These are phyloP conservation scores for Triangularia setosa DNA, from an alignment of 2,329 filamentous ascomycete species.

Conservation along the genomic window DNA sequence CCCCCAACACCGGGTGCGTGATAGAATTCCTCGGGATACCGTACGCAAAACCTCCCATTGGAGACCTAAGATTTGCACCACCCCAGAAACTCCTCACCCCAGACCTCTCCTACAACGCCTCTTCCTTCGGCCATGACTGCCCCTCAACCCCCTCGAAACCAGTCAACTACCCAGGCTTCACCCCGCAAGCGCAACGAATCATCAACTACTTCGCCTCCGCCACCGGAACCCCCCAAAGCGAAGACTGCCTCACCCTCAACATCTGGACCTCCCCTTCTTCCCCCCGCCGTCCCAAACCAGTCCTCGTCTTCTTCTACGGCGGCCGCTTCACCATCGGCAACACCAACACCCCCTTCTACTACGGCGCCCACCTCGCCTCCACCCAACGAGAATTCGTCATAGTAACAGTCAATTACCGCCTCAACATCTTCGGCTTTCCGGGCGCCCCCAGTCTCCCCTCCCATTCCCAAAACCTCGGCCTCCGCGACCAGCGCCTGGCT, in stretches of 20 bases:
- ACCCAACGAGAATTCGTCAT: slow-evolving; percentile 37
- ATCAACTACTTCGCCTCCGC: slow-evolving; percentile 31
- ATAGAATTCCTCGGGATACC: slow-evolving; percentile 32
- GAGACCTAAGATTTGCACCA: slow-evolving; percentile 25
- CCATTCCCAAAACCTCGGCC: slow-evolving; percentile 42
- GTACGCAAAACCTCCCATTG: slow-evolving; percentile 27
- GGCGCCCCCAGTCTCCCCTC: slow-evolving; percentile 21
- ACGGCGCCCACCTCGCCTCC: slow-evolving; percentile 25
- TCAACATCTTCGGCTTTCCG: slow-evolving; percentile 31
- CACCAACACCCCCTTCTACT: slow-evolving; percentile 28
- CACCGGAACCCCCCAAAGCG: slow-evolving; percentile 15
- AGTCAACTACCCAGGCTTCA: slow-evolving; percentile 24
- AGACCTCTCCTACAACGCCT: slow-evolving; percentile 11
- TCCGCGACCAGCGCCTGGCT: slow-evolving; percentile 48
- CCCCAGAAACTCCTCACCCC: slow-evolving; percentile 18
- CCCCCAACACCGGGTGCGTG: slow-evolving; percentile 30
- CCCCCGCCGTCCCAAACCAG: slow-evolving; percentile 9
- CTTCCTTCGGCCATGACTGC: slow-evolving; percentile 28
- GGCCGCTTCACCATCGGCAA: slow-evolving; percentile 29
- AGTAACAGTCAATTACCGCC: slow-evolving; percentile 30
- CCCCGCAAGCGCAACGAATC: slow-evolving; percentile 29
- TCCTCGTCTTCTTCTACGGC: slow-evolving; percentile 27
- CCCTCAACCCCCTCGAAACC: slow-evolving; percentile 18
- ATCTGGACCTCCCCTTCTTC: slow-evolving; percentile 27
- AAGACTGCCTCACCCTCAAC: slow-evolving; percentile 26